A percentile compares a stretch with the other conserved stretches of the same genome.
These are phyloP conservation scores for Pterocarpus macrocarpus DNA, from an alignment of 306 rosid species.

Conservation along the genomic window DNA sequence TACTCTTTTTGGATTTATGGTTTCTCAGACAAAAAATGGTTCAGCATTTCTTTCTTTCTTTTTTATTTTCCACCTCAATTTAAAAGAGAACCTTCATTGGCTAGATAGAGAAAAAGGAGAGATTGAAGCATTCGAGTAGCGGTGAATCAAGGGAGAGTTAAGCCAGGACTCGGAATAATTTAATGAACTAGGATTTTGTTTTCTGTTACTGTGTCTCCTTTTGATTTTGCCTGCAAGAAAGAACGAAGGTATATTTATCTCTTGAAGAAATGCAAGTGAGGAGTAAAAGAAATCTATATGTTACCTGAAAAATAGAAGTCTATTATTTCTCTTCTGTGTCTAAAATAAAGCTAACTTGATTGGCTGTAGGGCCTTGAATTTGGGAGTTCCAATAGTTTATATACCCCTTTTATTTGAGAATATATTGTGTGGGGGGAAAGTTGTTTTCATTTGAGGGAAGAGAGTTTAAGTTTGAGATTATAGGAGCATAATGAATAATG, in stretches of 20 bases:
- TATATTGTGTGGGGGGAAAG: constrained; percentile 11
- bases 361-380: constrained; percentile 57
- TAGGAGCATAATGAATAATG: constrained; percentile 19
- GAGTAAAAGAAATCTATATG: constrained; percentile 5
- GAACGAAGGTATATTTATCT: neutral
- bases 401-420: constrained; percentile 23
- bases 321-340: neutral
- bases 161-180: neutral
- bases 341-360: constrained; percentile 31
- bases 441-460: constrained; percentile 34
- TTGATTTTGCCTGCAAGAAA: neutral
- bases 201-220: neutral
- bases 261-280: constrained; percentile 6
- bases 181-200: constrained; percentile 8
- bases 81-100: neutral
- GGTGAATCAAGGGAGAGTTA: constrained; percentile 17
- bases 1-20: constrained; percentile 39
- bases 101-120: neutral
- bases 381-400: constrained; percentile 38
- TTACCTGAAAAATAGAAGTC: neutral
- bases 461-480: constrained; percentile 39
- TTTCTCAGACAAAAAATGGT: constrained; percentile 8
- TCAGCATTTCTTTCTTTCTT: constrained; percentile 38
- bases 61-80: neutral
- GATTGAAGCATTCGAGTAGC: neutral